Base-by-base conservation (phyloP, 2,329 filamentous ascomycete species). In the Arachnopeziza araneosa region DNA sequence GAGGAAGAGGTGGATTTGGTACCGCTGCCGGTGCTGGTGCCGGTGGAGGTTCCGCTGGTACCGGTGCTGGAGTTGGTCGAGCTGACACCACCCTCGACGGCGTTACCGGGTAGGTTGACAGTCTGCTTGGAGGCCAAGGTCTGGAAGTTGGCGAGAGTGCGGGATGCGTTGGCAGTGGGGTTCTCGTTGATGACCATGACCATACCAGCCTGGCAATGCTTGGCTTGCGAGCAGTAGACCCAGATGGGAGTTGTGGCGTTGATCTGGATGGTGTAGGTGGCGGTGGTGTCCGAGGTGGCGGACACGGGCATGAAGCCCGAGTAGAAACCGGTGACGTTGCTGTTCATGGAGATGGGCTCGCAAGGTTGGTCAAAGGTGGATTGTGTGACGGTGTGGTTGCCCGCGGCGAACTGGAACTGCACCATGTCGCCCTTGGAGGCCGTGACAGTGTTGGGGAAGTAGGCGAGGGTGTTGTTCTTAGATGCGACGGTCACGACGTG, bases 331-430 rank as follows among this genome's bases (percentile, higher is more conserved):
- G 77, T 75, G 51, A 78, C 71, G 69, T 82, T 81, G 48, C 78
- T 73, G 58, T 78, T 75, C 64, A 60, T 50, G 22, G 72, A 69
- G 66, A 89, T 82, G 55, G 88, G 87, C 26, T 80, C 72, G 76
- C 89, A 92, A 14, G 88, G 88, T 59, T 81, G 75, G 68, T 88
- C 85, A 69, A 93, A 93, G 68, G 80, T 85, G 53, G 89, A 90
- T 78, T 92, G 88, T 19, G 86, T 89, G 60, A 92, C 84, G 55
- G 89, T 92, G 81, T 93, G 90, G 79, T 93, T 93, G 67, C 80
- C 81, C 9, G 77, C 78, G 63, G 79, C 77, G 77, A 88, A 88
- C 73, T 87, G 83, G 78, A 88, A 88, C 75, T 87, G 83, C 14
- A 88, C 79, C 76, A 84, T 80, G 67, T 82, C 79, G 64, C 90